Percentiles rank a stretch among this genome's conserved stretches.
phyloP scores from a whole-genome alignment of 2,329 filamentous ascomycete genomes.

The Ophiostoma quercus region DNA sequence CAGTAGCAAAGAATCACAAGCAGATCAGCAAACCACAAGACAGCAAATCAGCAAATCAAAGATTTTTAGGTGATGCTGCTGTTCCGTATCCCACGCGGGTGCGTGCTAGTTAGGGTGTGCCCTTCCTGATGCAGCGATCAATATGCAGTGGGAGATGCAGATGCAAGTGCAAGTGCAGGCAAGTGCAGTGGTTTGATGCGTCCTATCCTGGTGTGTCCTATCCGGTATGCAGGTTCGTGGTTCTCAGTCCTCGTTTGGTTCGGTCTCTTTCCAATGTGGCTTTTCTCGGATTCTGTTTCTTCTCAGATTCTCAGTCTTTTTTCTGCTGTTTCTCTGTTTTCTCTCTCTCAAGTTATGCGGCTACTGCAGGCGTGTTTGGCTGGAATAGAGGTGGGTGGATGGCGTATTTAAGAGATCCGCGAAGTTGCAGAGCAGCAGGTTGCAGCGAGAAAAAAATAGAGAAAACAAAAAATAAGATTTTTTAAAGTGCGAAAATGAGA shows the following conservation, averaged over 20 bases:
- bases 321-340: not conserved
- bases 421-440: not conserved
- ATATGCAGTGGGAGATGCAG: not conserved
- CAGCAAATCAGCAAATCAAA: not conserved
- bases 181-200: slow-evolving; percentile 1
- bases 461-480: not conserved
- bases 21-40: not conserved
- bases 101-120: slow-evolving; percentile 9
- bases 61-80: not conserved
- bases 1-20: not conserved
- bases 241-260: not conserved
- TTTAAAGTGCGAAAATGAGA: slow-evolving; percentile 4
- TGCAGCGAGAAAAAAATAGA: not conserved
- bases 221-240: slow-evolving; percentile 8
- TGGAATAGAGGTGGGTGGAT: slow-evolving; percentile 9
- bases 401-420: slow-evolving; percentile 9
- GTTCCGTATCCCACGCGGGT: slow-evolving; percentile 9
- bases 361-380: slow-evolving; percentile 16
- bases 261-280: not conserved
- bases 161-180: not conserved
- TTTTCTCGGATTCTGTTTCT: not conserved
- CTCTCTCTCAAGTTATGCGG: not conserved
- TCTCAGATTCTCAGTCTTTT: not conserved
- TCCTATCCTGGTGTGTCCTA: slow-evolving; percentile 7
- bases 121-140: slow-evolving; percentile 9